These are phyloP conservation scores for Candolleomyces aberdarensis DNA, from an alignment of 768 basidiomycete species.

Conservation along the genomic window DNA sequence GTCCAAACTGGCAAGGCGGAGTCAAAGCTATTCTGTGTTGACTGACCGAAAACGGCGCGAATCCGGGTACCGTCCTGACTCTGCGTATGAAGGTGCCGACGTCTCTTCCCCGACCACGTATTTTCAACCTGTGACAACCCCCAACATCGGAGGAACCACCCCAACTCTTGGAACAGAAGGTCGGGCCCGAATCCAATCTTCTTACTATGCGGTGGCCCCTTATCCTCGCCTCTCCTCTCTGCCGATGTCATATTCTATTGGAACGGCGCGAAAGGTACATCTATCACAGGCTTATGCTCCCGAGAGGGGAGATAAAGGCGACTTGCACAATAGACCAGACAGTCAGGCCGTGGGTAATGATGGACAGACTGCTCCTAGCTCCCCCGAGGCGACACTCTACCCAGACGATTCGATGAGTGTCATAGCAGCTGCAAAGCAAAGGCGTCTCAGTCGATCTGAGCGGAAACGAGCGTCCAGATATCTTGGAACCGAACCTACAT, in stretches of 20 bases:
- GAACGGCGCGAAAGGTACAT: constrained; percentile 30
- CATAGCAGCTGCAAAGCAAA: constrained; percentile 29
- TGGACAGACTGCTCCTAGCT: constrained; percentile 29
- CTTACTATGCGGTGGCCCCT: constrained; percentile 55
- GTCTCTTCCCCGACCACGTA: constrained; percentile 38
- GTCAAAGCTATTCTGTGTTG: constrained; percentile 19
- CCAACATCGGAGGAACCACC: constrained; percentile 19
- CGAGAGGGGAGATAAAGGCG: constrained; percentile 20
- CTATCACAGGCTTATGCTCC: constrained; percentile 21
- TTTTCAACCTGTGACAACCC: constrained; percentile 21
- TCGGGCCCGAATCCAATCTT: constrained; percentile 65
- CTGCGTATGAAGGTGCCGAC: constrained; percentile 55
- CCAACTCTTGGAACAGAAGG: constrained; percentile 37
- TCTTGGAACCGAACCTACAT: constrained; percentile 8
- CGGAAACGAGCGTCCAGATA: not conserved
- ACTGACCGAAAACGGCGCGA: constrained; percentile 26
- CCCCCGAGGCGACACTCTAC: constrained; percentile 62
- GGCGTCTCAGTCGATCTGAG: constrained; percentile 7
- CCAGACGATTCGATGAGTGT: constrained; percentile 74
- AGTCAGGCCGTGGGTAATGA: not conserved
- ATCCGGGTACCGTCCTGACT: constrained; percentile 25
- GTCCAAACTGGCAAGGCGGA: constrained; percentile 27
- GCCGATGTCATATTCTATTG: constrained; percentile 34
- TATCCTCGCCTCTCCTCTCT: constrained; percentile 54
- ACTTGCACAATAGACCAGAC: not conserved